A percentile compares a stretch with the other conserved stretches of the same genome.
phyloP scores from a whole-genome alignment of 441 rosid genomes.

The Adansonia rubrostipa region DNA sequence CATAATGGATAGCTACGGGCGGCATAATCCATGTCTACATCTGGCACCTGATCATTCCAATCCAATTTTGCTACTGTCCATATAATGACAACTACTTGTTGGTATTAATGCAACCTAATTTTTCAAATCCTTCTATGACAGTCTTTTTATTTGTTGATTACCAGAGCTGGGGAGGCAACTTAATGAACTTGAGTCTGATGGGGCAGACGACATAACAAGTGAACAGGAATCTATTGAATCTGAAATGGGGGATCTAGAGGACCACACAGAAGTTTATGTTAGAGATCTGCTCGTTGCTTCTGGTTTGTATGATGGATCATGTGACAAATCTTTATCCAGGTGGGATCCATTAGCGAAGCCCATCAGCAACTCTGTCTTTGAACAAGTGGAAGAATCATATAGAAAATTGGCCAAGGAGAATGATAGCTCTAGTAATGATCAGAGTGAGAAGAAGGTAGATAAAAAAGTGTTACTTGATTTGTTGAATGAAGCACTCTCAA shows the following conservation, averaged over 20 bases:
- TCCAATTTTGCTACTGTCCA: background rate
- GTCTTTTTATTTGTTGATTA: conserved; percentile 25
- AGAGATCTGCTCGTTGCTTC: conserved; percentile 86
- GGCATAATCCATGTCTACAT: background rate
- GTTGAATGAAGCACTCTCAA: conserved; percentile 74
- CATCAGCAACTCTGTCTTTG: conserved; percentile 57
- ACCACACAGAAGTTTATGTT: conserved; percentile 59
- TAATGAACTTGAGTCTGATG: conserved; percentile 63
- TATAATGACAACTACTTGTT: background rate
- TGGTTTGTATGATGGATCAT: conserved; percentile 68
- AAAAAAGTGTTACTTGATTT: conserved; percentile 67
- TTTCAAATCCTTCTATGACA: conserved; percentile 16
- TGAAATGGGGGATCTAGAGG: conserved; percentile 57
- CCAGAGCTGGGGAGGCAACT: conserved; percentile 76
- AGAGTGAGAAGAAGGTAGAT: conserved; percentile 35
- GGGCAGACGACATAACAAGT: conserved; percentile 38
- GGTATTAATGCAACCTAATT: conserved; percentile 6
- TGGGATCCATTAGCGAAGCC: conserved; percentile 61
- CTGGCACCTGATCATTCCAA: background rate
- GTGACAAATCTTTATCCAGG: conserved; percentile 44
- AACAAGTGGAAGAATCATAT: conserved; percentile 59
- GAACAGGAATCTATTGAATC: conserved; percentile 50
- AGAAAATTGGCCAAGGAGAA: conserved; percentile 42
- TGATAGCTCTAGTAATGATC: conserved; percentile 27
- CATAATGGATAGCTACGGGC: background rate